phyloP scores from a whole-genome alignment of 495 filamentous ascomycete genomes.

The Hypoxylon rickii region DNA sequence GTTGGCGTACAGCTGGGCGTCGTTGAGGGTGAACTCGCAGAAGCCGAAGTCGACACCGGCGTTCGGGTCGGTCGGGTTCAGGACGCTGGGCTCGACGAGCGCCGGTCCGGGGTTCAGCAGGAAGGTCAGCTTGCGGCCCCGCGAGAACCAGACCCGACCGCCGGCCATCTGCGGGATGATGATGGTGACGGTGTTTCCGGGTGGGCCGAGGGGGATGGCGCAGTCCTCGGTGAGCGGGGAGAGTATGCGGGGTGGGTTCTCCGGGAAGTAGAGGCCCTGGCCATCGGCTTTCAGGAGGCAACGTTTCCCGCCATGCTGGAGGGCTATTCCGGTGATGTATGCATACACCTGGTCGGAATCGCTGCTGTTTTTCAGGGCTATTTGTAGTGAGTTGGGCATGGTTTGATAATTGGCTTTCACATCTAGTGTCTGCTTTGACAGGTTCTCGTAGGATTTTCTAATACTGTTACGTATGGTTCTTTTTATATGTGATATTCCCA shows the following conservation, averaged over 20 bases:
- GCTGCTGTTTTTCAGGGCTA: slow-evolving; percentile 47
- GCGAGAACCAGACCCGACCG: slow-evolving; percentile 71
- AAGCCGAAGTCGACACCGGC: slow-evolving; percentile 68
- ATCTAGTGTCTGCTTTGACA: neutral
- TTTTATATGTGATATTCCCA: too few species aligned
- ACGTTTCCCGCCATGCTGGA: slow-evolving; percentile 42
- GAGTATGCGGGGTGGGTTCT: slow-evolving; percentile 42
- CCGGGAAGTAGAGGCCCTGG: slow-evolving; percentile 43
- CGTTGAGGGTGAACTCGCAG: slow-evolving; percentile 76
- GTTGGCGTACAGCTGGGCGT: slow-evolving; percentile 73
- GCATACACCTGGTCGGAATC: slow-evolving; percentile 40
- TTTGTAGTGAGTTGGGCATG: slow-evolving; percentile 49
- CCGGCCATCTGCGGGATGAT: slow-evolving; percentile 73
- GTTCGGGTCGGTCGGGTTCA: slow-evolving; percentile 72
- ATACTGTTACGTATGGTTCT: neutral
- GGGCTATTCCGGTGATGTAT: slow-evolving; percentile 52
- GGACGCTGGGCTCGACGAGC: slow-evolving; percentile 74
- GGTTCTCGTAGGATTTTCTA: neutral
- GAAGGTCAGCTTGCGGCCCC: slow-evolving; percentile 66
- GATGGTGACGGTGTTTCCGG: slow-evolving; percentile 61
- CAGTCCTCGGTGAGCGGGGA: slow-evolving; percentile 62
- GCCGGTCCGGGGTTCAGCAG: slow-evolving; percentile 72
- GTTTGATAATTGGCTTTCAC: neutral
- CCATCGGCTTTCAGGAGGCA: slow-evolving; percentile 44
- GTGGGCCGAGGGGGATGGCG: slow-evolving; percentile 67